Percentiles rank a stretch among this genome's conserved stretches.
Conservation (phyloP, 305 asterid species). For the Solanum hybrid region DNA sequence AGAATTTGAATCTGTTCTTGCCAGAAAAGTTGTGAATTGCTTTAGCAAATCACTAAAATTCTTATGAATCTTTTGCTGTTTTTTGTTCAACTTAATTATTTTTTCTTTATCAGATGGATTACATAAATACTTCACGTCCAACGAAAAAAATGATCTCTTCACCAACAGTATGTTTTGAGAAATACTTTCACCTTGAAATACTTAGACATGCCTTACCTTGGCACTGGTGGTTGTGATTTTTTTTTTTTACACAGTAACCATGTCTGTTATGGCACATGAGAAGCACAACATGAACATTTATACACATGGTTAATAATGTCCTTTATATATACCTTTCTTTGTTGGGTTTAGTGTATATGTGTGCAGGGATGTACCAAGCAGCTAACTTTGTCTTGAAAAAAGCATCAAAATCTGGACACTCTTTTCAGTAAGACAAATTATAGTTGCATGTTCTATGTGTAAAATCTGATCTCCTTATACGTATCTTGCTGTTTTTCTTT, state of each 20-base stretch:
- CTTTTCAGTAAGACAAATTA: not conserved
- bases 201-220: not conserved
- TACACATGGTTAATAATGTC: not conserved
- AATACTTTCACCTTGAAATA: not conserved
- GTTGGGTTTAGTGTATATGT: not conserved
- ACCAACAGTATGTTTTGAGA: not conserved
- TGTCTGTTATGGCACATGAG: not conserved
- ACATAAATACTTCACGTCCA: not conserved
- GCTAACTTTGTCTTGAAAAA: not conserved
- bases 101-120: not conserved
- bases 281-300: not conserved
- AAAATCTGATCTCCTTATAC: not conserved
- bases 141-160: no score
- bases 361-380: not conserved
- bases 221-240: not conserved
- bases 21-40: not conserved
- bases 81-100: not conserved
- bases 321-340: not conserved
- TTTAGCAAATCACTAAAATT: not conserved
- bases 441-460: not conserved
- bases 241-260: not conserved
- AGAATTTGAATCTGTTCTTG: not conserved
- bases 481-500: not conserved
- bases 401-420: not conserved
- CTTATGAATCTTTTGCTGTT: not conserved